A percentile compares a stretch with the other conserved stretches of the same genome.
These are phyloP conservation scores for Eimeria necatrix DNA, from an alignment of 169 alveolate species.

Conservation along the genomic window DNA sequence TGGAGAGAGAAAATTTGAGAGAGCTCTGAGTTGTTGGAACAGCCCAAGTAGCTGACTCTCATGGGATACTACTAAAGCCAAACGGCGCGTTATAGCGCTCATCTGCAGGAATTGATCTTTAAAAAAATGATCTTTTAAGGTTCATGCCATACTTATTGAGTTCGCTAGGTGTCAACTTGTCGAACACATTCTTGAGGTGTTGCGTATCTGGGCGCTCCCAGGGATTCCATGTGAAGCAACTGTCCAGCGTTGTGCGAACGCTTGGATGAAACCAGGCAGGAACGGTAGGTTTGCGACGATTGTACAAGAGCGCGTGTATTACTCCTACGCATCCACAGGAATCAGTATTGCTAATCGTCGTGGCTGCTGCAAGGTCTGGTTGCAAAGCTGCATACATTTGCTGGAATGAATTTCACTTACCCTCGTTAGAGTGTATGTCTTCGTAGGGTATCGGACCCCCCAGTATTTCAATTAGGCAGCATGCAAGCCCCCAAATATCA, in stretches of 20 bases:
- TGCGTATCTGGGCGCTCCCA: constrained; percentile 69
- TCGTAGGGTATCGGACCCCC: constrained; percentile 90
- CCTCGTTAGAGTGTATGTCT: constrained; percentile 86
- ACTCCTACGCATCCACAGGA: constrained; percentile 68
- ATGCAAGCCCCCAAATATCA: constrained; percentile 90
- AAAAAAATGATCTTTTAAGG: constrained; percentile 41
- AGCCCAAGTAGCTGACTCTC: no score
- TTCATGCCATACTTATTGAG: constrained; percentile 75
- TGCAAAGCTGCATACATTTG: background rate
- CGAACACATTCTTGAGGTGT: constrained; percentile 45
- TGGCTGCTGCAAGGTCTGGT: background rate
- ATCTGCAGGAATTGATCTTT: background rate
- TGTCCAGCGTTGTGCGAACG: constrained; percentile 39
- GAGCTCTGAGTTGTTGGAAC: no score
- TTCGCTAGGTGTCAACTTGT: constrained; percentile 54
- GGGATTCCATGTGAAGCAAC: constrained; percentile 73
- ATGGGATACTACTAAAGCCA: no score
- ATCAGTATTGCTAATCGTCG: background rate
- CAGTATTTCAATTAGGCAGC: constrained; percentile 90
- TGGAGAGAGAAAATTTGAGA: no score
- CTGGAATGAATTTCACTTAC: constrained; percentile 19
- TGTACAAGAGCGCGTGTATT: constrained; percentile 74
- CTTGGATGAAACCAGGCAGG: constrained; percentile 80
- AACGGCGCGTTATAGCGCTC: background rate
- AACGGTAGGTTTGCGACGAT: constrained; percentile 75